A percentile compares a stretch with the other conserved stretches of the same genome.
These are phyloP conservation scores for Penicillium lividum DNA, from an alignment of 495 filamentous ascomycete species.

Conservation along the genomic window DNA sequence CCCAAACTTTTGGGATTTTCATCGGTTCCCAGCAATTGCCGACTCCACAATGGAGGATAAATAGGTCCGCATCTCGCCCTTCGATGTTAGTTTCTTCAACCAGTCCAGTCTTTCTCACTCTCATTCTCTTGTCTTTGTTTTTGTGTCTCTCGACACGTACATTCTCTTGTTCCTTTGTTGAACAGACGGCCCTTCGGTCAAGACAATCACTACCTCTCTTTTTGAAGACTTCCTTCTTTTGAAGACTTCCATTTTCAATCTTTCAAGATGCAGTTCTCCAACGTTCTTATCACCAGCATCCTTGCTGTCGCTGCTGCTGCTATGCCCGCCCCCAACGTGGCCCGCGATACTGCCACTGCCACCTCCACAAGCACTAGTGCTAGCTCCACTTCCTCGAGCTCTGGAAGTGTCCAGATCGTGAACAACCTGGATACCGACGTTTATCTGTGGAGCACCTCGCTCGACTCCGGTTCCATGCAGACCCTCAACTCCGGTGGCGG, in stretches of 20 bases:
- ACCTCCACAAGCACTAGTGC: conserved; percentile 6
- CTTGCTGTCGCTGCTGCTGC: conserved; percentile 26
- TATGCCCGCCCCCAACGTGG: conserved; percentile 14
- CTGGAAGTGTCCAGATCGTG: conserved; percentile 32
- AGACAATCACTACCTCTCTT: conserved; percentile 14
- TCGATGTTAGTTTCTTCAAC: conserved; percentile 15
- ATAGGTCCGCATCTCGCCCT: conserved; percentile 14
- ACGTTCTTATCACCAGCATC: conserved; percentile 26
- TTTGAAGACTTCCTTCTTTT: conserved; percentile 18
- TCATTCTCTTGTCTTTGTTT: conserved; percentile 13
- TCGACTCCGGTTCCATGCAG: conserved; percentile 38
- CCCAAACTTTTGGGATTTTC: neutral
- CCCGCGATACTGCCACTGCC: neutral
- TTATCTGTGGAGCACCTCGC: conserved; percentile 47
- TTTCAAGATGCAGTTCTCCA: conserved; percentile 26
- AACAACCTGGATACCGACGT: conserved; percentile 40
- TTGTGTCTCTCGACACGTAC: conserved; percentile 11
- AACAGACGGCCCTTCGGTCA: conserved; percentile 24
- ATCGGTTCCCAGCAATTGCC: neutral
- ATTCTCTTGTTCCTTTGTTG: conserved; percentile 21
- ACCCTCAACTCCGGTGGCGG: conserved; percentile 41
- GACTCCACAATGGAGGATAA: conserved; percentile 19
- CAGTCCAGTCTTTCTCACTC: conserved; percentile 17
- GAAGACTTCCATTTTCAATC: conserved; percentile 6
- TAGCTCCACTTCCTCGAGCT: conserved; percentile 15